Conservation (phyloP, 257 asterid species). For the Penstemon barbatus region DNA sequence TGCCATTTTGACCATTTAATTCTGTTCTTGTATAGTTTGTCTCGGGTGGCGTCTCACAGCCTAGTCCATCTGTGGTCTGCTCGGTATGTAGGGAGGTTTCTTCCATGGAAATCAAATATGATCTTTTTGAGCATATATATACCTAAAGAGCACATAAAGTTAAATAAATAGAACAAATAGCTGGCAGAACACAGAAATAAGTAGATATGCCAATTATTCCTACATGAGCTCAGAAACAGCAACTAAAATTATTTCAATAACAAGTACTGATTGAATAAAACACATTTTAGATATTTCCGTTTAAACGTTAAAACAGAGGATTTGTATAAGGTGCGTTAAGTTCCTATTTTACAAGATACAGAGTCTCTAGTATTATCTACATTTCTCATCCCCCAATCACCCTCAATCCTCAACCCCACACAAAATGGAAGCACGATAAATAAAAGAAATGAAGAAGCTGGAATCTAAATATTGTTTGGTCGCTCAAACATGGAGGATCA, state of each 20-base stretch:
- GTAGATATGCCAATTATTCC: not conserved
- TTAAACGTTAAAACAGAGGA: constrained; percentile 11
- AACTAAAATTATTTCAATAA: not conserved
- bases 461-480: not conserved
- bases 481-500: not conserved
- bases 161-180: not conserved
- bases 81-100: constrained; percentile 44
- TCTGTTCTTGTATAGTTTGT: constrained; percentile 17
- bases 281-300: not conserved
- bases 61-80: constrained; percentile 28
- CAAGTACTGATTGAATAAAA: not conserved
- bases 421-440: not conserved
- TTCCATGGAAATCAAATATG: constrained; percentile 47
- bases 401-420: not conserved
- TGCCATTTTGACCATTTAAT: constrained; percentile 31
- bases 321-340: not conserved
- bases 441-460: constrained; percentile 5
- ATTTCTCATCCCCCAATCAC: constrained; percentile 4
- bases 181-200: not conserved
- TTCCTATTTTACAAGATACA: not conserved
- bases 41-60: constrained; percentile 30
- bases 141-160: constrained; percentile 16
- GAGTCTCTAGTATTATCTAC: constrained; percentile 9
- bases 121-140: constrained; percentile 20
- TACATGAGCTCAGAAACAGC: constrained; percentile 12